phyloP scores from a whole-genome alignment of 192 early-diverging fungal species.

The Podila clonocystis region DNA sequence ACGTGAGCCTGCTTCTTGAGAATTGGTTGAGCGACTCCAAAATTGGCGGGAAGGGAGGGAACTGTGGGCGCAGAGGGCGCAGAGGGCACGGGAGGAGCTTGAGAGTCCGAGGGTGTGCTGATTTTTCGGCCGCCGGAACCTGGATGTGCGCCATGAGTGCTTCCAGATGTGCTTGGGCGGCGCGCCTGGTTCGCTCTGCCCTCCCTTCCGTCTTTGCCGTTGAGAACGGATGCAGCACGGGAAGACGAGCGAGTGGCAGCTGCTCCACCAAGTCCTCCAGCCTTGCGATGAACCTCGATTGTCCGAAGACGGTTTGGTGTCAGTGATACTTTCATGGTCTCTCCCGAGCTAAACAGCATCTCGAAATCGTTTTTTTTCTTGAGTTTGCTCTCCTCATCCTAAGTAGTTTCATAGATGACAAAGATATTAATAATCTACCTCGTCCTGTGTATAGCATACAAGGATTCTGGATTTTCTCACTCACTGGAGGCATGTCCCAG shows the following conservation, averaged over 20 bases:
- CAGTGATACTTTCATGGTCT: constrained; percentile 64
- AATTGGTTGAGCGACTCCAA: constrained; percentile 21
- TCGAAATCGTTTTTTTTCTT: constrained; percentile 65
- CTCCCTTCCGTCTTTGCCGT: constrained; percentile 23
- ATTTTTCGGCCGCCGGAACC: constrained; percentile 23
- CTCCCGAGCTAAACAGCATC: constrained; percentile 57
- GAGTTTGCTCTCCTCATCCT: constrained; percentile 49
- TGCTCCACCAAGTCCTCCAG: constrained; percentile 10
- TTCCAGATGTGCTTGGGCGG: constrained; percentile 19
- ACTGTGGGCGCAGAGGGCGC: constrained; percentile 22
- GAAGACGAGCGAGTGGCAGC: constrained; percentile 42
- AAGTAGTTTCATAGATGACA: background rate
- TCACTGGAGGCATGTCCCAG: constrained; percentile 46
- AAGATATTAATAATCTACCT: background rate
- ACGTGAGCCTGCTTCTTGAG: constrained; percentile 17
- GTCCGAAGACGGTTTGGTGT: constrained; percentile 67
- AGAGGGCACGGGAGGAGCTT: background rate
- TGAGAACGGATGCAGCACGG: constrained; percentile 39
- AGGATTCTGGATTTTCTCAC: background rate
- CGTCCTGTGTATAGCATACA: background rate
- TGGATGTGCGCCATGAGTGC: background rate
- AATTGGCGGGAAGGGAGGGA: constrained; percentile 32
- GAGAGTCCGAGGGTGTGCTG: background rate
- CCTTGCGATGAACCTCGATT: constrained; percentile 59
- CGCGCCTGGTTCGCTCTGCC: constrained; percentile 12